Percentiles rank a stretch among this genome's conserved stretches.
Evolutionary conservation across 164 flowering plant genomes (phyloP).

Genomic region (Hamamelis virginiana): DNA sequence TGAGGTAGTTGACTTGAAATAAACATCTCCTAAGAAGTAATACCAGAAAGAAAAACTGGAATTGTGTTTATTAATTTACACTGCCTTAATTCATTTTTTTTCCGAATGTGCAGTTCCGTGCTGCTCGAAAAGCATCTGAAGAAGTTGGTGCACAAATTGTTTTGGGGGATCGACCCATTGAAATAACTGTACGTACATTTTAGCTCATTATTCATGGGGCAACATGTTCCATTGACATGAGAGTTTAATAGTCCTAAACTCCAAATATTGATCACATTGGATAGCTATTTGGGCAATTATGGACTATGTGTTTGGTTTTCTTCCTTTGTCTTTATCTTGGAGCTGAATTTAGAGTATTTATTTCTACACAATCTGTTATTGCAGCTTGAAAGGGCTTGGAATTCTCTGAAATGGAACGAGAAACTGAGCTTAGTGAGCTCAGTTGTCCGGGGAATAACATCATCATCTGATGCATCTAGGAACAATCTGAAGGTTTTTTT

Average conservation of each 20-base stretch:
- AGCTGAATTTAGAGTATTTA: not conserved
- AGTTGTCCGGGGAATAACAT: slow-evolving; percentile 69
- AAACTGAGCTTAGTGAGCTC: slow-evolving; percentile 55
- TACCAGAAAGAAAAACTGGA: too few species aligned
- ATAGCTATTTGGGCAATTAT: not conserved
- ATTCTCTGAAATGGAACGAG: slow-evolving; percentile 71
- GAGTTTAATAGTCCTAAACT: not conserved
- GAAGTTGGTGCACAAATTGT: slow-evolving; percentile 91
- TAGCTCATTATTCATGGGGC: not conserved
- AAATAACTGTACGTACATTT: slow-evolving; percentile 72
- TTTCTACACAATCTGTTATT: slow-evolving; percentile 11
- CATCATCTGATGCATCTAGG: slow-evolving; percentile 41
- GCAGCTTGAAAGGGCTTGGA: slow-evolving; percentile 96
- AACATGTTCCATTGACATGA: not conserved
- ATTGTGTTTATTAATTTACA: not conserved
- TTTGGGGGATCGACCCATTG: slow-evolving; percentile 95
- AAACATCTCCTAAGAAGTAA: not conserved
- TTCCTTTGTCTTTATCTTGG: not conserved
- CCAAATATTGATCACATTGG: not conserved
- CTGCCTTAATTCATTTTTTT: not conserved
- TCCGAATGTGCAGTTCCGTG: slow-evolving; percentile 64
- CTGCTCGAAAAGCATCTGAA: slow-evolving; percentile 82
- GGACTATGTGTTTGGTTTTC: not conserved
- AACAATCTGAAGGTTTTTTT: slow-evolving; percentile 48
- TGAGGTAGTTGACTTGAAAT: slow-evolving; percentile 51